Evolutionary conservation across 257 asterid genomes (phyloP), one percentile per base, ranked within the genome.

Genomic region (Dorcoceras hygrometricum): DNA sequence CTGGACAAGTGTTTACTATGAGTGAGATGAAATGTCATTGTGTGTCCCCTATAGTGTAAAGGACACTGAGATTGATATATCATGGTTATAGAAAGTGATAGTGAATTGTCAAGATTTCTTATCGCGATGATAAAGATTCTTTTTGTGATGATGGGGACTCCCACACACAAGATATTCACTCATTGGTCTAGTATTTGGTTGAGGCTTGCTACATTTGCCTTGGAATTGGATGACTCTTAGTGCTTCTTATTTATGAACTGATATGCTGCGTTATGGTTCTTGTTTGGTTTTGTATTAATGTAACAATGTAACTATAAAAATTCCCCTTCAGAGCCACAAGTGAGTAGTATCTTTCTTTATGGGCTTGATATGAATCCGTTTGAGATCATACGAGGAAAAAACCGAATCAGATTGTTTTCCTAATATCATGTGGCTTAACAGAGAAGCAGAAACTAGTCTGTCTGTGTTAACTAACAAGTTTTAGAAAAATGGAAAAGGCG

Each of bases 1-100:
- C 8, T 39, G 8, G 23, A 31, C 22, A 23, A 70, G 55, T 14
- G 75, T 46, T 51, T 54, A 58, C 53, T 62, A 59, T 61, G 57
- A 58, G 46, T 58, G 36, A 46, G 39, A 22, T 23, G 31, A 28
- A 36, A 23, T 11, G n/a, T 58, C 62, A 9, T 59, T n/a, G 32
- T 31, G 56, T 53, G 54, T 9, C 16, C 46, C 48, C 50, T 34
- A 55, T 56, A 39, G 19, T 57, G 60, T 43, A 56, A 57, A 56
- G 60, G 29, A 26, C 56, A 58, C 55, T 18, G 60, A 62, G 60
- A 23, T 22, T 59, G 58, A 32, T 74, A 7, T 59, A 50, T 6
- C 20, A 18, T 59, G 64, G 14, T 59, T 46, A 26, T 16, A 23
- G 23, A 16, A 67, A 23, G 34, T 12, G 19, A 32, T 23, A 9